A percentile compares a stretch with the other conserved stretches of the same genome.
Evolutionary conservation across 2,329 filamentous ascomycete species (phyloP).

Genomic region (Fusarium piperis): DNA sequence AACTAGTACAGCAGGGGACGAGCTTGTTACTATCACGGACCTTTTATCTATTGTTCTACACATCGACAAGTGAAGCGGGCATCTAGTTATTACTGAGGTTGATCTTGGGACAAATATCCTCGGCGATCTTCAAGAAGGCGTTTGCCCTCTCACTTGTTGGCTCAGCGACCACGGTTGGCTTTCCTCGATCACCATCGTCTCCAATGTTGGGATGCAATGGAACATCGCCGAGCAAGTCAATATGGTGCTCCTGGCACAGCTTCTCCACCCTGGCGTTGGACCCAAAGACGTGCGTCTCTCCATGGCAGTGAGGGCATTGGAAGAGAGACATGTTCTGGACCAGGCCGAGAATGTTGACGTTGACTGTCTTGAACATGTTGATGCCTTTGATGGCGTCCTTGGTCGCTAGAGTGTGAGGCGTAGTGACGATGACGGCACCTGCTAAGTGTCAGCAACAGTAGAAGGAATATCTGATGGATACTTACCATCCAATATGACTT

Average conservation of each 20-base stretch:
- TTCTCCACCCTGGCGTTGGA: conserved; percentile 69
- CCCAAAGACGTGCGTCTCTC: conserved; percentile 81
- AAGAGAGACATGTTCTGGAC: conserved; percentile 94
- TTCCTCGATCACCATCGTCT: conserved; percentile 85
- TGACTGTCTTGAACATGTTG: conserved; percentile 89
- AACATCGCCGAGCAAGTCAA: conserved; percentile 88
- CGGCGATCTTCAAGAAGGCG: conserved; percentile 78
- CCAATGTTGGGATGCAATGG: conserved; percentile 89
- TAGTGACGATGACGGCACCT: conserved; percentile 88
- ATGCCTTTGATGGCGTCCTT: conserved; percentile 93
- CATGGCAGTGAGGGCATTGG: conserved; percentile 79
- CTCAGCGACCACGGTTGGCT: conserved; percentile 89
- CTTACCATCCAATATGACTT: conserved; percentile 85
- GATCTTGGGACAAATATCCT: conserved; percentile 60
- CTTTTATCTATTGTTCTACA: conserved; percentile 7
- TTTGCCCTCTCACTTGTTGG: conserved; percentile 77
- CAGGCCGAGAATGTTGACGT: conserved; percentile 83
- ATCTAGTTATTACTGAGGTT: conserved; percentile 35
- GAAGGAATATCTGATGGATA: background rate
- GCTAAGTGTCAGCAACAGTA: background rate
- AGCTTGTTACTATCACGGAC: background rate
- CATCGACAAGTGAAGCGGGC: background rate
- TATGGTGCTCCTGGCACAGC: conserved; percentile 76
- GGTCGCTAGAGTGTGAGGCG: conserved; percentile 90
- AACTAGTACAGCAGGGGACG: conserved; percentile 29